Evolutionary conservation across 495 filamentous ascomycete genomes (phyloP).

Genomic region (Penicillium egyptiacum): DNA sequence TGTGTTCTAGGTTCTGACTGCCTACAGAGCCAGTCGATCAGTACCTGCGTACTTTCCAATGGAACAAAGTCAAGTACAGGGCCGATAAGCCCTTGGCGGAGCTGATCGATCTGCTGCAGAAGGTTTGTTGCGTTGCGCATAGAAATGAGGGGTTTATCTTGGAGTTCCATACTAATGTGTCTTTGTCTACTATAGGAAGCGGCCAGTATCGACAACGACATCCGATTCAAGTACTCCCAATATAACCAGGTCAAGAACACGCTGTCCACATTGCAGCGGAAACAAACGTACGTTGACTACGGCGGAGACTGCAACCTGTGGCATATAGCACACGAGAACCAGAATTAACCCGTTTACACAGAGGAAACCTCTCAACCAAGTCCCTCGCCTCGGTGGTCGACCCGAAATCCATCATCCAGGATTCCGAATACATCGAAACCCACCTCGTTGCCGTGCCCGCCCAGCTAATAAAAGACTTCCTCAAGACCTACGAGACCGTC

Average conservation of each 20-base stretch:
- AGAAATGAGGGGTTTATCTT: neutral
- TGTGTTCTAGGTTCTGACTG: conserved; percentile 11
- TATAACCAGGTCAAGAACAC: conserved; percentile 88
- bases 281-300: conserved; percentile 66
- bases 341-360: conserved; percentile 46
- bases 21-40: conserved; percentile 82
- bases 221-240: conserved; percentile 87
- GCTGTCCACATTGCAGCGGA: conserved; percentile 75
- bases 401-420: conserved; percentile 72
- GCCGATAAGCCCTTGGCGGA: conserved; percentile 85
- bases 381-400: conserved; percentile 86
- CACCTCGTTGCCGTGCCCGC: conserved; percentile 87
- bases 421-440: conserved; percentile 95
- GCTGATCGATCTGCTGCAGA: conserved; percentile 80
- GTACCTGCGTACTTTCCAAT: conserved; percentile 83
- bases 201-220: conserved; percentile 85
- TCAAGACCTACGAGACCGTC: conserved; percentile 85
- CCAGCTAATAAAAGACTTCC: conserved; percentile 76
- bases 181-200: conserved; percentile 61
- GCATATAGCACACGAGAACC: neutral
- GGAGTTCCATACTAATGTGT: neutral
- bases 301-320: conserved; percentile 3
- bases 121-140: conserved; percentile 50
- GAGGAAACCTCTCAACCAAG: conserved; percentile 91
- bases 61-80: conserved; percentile 97